Evolutionary conservation across 2,329 filamentous ascomycete species (phyloP).

Genomic region (Tolypocladium inflatum): DNA sequence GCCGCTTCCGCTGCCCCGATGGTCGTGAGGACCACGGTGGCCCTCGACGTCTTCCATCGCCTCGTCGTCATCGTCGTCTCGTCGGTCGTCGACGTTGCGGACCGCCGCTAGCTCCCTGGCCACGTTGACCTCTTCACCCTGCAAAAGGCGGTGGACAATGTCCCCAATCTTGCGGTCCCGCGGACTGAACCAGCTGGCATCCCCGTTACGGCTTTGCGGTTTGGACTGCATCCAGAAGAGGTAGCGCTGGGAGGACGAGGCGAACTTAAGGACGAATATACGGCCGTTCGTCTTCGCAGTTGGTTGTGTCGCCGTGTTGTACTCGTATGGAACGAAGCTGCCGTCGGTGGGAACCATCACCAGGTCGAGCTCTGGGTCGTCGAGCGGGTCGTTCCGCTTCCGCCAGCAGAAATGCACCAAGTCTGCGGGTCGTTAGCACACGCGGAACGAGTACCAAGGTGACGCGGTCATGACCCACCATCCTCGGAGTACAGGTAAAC

Average conservation of each 20-base stretch:
- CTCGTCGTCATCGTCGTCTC: conserved; percentile 50
- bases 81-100: conserved; percentile 37
- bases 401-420: conserved; percentile 97
- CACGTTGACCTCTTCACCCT: conserved; percentile 83
- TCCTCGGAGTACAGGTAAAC: conserved; percentile 90
- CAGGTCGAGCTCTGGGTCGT: conserved; percentile 74
- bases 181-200: conserved; percentile 71
- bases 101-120: conserved; percentile 60
- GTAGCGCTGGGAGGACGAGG: conserved; percentile 80
- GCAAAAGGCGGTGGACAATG: conserved; percentile 74
- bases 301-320: conserved; percentile 43
- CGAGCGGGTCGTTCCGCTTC: conserved; percentile 59
- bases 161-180: conserved; percentile 81
- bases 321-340: conserved; percentile 73
- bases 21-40: conserved; percentile 47
- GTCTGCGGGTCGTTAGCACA: conserved; percentile 39
- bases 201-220: conserved; percentile 59
- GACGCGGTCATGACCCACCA: conserved; percentile 37
- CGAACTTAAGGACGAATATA: conserved; percentile 89
- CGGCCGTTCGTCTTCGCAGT: conserved; percentile 70
- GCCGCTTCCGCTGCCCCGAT: conserved; percentile 55
- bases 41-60: conserved; percentile 55
- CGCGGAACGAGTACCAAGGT: neutral
- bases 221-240: conserved; percentile 97
- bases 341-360: conserved; percentile 90